Conservation (phyloP, 345 rosid genomes). For the Clausena lansium region DNA sequence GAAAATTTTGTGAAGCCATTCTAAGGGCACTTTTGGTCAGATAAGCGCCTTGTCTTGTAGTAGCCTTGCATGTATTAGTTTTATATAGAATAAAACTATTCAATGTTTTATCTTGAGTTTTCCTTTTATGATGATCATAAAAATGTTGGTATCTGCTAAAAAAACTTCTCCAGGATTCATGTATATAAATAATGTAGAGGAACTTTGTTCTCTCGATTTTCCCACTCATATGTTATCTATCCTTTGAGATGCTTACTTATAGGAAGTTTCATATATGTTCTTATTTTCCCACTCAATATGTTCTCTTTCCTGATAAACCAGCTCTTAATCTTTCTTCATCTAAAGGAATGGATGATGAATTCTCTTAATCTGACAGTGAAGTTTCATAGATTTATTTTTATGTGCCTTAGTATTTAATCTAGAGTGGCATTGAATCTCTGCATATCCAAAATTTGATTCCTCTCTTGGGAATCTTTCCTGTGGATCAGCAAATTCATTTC, state of each 20-base stretch:
- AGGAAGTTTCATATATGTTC: no score
- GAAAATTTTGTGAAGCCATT: conserved; percentile 44
- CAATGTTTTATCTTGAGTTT: not conserved
- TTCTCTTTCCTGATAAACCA: no score
- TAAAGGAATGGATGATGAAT: not conserved
- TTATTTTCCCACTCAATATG: no score
- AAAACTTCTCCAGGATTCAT: not conserved
- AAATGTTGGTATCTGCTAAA: not conserved
- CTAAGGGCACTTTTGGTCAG: conserved; percentile 44
- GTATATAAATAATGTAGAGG: not conserved
- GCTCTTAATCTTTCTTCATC: no score
- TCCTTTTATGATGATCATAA: not conserved
- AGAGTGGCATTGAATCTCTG: no score
- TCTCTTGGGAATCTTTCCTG: no score
- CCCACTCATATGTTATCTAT: not conserved
- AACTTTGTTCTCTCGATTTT: not conserved
- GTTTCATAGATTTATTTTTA: no score
- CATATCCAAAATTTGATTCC: no score
- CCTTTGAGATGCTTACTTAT: not conserved
- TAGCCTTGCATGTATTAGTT: not conserved
- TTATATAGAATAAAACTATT: not conserved
- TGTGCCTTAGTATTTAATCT: no score
- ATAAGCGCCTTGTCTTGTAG: conserved; percentile 13
- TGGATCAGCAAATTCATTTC: no score
- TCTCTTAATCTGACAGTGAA: not conserved